These are phyloP conservation scores for Citrus australasica DNA, from an alignment of 345 rosid species.

Conservation along the genomic window DNA sequence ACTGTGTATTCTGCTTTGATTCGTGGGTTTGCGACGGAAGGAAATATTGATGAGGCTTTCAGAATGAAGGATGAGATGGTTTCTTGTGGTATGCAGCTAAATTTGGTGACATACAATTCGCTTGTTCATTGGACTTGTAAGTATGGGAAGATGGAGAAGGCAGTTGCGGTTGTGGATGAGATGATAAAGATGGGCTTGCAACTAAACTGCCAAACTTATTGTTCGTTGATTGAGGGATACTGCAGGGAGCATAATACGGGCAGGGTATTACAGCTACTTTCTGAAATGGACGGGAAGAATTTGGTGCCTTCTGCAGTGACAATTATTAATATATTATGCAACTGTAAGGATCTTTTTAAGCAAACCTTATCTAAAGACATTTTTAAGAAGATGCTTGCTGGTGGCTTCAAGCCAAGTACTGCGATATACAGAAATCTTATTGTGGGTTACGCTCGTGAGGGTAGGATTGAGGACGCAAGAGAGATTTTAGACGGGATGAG, in stretches of 20 bases:
- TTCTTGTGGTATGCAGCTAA: conserved; percentile 19
- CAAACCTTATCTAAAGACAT: conserved; percentile 4
- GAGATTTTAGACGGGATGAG: conserved; percentile 18
- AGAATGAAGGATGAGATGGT: conserved; percentile 29
- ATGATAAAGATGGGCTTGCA: conserved; percentile 20
- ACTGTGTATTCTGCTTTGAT: conserved; percentile 24
- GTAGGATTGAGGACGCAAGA: conserved; percentile 22
- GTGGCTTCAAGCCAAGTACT: conserved; percentile 26
- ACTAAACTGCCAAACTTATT: conserved; percentile 28
- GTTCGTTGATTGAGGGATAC: conserved; percentile 29
- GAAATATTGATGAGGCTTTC: conserved; percentile 20
- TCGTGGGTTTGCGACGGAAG: conserved; percentile 27
- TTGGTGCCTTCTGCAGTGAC: conserved; percentile 21
- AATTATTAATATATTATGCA: conserved; percentile 22
- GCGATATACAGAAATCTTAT: conserved; percentile 24
- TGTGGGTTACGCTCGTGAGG: conserved; percentile 11
- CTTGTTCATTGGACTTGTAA: conserved; percentile 21
- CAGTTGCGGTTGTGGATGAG: conserved; percentile 23
- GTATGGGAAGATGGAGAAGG: conserved; percentile 31
- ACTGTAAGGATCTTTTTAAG: conserved; percentile 12
- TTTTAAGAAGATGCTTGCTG: conserved; percentile 17
- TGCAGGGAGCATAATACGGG: conserved; percentile 11
- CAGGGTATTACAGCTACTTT: conserved; percentile 11
- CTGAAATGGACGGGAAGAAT: conserved; percentile 28
- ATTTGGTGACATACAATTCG: conserved; percentile 15